Evolutionary conservation across 164 flowering plant species (phyloP), one percentile per base, ranked within the genome.

Genomic region (Aristolochia californica): DNA sequence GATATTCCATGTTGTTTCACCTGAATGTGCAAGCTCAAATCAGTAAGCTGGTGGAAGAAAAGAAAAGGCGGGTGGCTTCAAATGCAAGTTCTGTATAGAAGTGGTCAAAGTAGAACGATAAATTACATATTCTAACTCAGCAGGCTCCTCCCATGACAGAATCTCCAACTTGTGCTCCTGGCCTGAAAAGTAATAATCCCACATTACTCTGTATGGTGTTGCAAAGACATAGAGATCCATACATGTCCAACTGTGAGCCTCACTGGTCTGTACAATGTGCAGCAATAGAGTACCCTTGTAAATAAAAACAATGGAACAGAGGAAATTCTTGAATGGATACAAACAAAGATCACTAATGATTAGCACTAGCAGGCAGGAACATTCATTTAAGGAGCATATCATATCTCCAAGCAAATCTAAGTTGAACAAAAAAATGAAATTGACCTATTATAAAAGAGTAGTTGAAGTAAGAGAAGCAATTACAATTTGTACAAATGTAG

Each of bases 201-300:
- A 94, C 8, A 90, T 90, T 14, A 94, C 66, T 70, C 99, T 74
- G 64, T 90, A 94, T 2, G 97, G 99, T 58, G 99, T 94, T 57
- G 97, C 97, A 75, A 90, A 94, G 20, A 94, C 97, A 70, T 94
- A 94, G 13, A 94, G 78, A 72, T 94, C 99, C 97, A 94, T 86
- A 64, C 99, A 94, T 38, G 97, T 79, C 95, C 95, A 94, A 69
- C 99, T 90, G 59, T 90, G 99, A 20, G 97, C 95, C 11, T 75
- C 83, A 59, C 79, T 71, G 51, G 95, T 94, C 97, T 94, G 84
- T 26, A 49, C 9, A 24, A 64, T 18, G 25, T 27, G 50, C 57
- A 12, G 38, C 48, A 55, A 47, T 17, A n/a, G 18, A 38, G 3
- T 21, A 56, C 8, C 43, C 23, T 40, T 18, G 22, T 40, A 1